These are phyloP conservation scores for Berkeleyomyces basicola DNA, from an alignment of 2,329 filamentous ascomycete species.

Conservation along the genomic window DNA sequence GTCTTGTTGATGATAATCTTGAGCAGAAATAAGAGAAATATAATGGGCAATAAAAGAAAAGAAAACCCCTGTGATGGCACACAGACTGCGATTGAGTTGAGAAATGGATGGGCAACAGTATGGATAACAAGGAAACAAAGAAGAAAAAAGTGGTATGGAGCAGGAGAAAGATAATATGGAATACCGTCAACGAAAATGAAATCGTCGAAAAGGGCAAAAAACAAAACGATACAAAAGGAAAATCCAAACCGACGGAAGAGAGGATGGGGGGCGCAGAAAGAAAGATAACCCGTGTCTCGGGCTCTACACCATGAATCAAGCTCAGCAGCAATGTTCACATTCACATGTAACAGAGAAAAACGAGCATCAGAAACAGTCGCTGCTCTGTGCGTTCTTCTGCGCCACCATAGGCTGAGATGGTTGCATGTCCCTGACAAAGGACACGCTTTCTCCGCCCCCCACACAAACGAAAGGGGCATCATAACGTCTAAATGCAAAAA, in stretches of 20 bases:
- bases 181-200: background rate
- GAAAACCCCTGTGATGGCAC: background rate
- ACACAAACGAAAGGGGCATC: slow-evolving; percentile 10
- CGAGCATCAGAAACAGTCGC: no score
- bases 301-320: no score
- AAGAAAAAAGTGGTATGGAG: background rate
- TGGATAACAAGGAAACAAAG: background rate
- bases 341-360: no score
- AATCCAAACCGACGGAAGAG: slow-evolving; percentile 1
- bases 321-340: no score
- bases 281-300: background rate
- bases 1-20: slow-evolving; percentile 6
- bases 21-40: slow-evolving; percentile 1
- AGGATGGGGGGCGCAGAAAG: background rate
- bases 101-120: background rate
- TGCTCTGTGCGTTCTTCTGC: no score
- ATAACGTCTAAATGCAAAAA: slow-evolving; percentile 14
- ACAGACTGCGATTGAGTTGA: background rate
- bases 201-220: background rate
- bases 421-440: slow-evolving; percentile 2
- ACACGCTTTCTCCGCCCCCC: background rate
- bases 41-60: background rate
- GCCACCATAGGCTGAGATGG: no score
- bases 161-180: background rate
- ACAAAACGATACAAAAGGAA: background rate